Evolutionary conservation across 257 asterid species (phyloP).

Genomic region (Jaltomata sinuosa): DNA sequence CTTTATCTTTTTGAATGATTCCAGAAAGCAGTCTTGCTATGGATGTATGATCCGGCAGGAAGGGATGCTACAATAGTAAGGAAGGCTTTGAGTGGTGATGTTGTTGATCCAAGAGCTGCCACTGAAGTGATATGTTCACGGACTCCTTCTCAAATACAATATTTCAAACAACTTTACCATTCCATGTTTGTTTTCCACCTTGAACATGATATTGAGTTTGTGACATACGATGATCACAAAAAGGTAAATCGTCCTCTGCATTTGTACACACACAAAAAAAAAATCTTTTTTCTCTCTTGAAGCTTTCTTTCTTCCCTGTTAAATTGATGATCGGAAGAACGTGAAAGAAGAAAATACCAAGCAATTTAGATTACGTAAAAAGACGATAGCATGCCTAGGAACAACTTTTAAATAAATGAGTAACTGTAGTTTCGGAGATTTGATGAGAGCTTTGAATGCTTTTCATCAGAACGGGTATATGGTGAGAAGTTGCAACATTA

Average conservation of each 20-base stretch:
- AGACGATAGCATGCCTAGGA: background rate
- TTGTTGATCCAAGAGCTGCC: conserved; percentile 49
- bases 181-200: conserved; percentile 44
- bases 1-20: background rate
- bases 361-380: background rate
- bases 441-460: background rate
- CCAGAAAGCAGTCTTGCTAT: conserved; percentile 68
- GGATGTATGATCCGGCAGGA: conserved; percentile 89
- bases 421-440: background rate
- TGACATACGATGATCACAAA: conserved; percentile 63
- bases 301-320: background rate
- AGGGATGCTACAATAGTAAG: conserved; percentile 73
- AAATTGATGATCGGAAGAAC: background rate
- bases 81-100: conserved; percentile 35
- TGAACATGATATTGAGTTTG: conserved; percentile 69
- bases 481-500: background rate
- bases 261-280: background rate
- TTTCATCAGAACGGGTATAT: background rate
- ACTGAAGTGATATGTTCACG: conserved; percentile 94
- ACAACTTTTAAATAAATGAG: background rate
- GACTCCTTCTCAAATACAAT: conserved; percentile 71
- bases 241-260: conserved; percentile 30
- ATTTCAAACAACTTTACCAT: conserved; percentile 57
- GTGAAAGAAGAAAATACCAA: background rate
- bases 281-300: background rate